Conservation (phyloP, 495 filamentous ascomycete species). For the Clavariopsis aquatica region DNA sequence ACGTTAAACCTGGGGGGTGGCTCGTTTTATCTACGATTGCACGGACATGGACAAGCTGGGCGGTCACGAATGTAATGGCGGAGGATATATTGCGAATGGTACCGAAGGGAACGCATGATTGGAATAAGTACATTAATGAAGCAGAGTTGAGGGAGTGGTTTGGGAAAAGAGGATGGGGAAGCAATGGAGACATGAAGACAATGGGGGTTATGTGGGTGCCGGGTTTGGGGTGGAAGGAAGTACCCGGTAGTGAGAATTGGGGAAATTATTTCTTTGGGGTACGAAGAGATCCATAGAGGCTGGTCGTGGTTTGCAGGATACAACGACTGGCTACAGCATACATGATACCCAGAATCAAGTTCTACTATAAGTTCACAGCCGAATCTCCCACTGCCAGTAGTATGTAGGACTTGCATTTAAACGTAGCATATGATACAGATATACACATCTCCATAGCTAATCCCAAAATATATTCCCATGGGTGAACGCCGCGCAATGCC, state of each 20-base stretch:
- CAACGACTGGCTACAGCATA: not conserved
- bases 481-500: not conserved
- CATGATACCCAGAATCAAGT: conserved; percentile 16
- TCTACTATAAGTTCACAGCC: conserved; percentile 14
- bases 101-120: conserved; percentile 90
- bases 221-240: conserved; percentile 86
- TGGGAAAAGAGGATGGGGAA: conserved; percentile 54
- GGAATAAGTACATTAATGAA: conserved; percentile 91
- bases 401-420: not conserved
- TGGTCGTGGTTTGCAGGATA: not conserved
- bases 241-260: conserved; percentile 75
- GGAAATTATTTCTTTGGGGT: conserved; percentile 98
- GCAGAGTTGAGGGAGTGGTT: conserved; percentile 70
- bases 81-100: conserved; percentile 88
- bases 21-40: conserved; percentile 88
- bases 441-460: not conserved
- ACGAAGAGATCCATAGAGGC: conserved; percentile 52
- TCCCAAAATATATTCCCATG: not conserved
- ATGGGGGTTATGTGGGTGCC: conserved; percentile 91
- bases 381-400: no score
- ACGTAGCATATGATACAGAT: not conserved
- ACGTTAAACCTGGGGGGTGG: conserved; percentile 90
- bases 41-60: conserved; percentile 78
- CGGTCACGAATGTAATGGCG: conserved; percentile 88
- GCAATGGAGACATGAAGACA: conserved; percentile 48